phyloP scores from a whole-genome alignment of 345 rosid genomes.

The Lepidium didymum region DNA sequence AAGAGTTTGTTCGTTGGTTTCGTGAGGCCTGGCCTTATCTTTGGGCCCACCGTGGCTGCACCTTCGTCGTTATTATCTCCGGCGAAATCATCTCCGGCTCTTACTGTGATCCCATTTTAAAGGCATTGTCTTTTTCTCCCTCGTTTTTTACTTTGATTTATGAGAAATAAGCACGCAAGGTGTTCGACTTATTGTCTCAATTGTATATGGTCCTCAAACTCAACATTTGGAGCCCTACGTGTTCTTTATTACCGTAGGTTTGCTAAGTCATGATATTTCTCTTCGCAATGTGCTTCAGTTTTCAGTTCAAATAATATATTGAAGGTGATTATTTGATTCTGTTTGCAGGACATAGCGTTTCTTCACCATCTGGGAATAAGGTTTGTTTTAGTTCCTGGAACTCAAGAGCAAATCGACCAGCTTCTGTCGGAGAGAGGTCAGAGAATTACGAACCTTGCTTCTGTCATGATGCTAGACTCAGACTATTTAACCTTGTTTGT shows the following conservation, averaged over 20 bases:
- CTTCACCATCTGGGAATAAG: slow-evolving; percentile 88
- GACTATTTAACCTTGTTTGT: neutral
- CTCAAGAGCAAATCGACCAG: slow-evolving; percentile 72
- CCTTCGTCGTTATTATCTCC: slow-evolving; percentile 78
- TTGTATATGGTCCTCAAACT: neutral
- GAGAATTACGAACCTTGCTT: neutral
- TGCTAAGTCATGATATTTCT: neutral
- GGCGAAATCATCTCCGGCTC: slow-evolving; percentile 62
- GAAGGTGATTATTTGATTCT: neutral
- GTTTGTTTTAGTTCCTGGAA: slow-evolving; percentile 88
- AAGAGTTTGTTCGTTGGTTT: slow-evolving; percentile 87
- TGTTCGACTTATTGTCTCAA: slow-evolving; percentile 8
- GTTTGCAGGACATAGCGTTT: slow-evolving; percentile 87
- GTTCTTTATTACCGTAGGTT: neutral
- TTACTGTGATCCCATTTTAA: slow-evolving; percentile 58
- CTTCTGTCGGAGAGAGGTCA: slow-evolving; percentile 80
- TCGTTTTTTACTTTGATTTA: neutral
- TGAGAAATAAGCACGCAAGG: neutral
- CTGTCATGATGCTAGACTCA: neutral
- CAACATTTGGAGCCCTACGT: neutral
- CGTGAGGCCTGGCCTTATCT: slow-evolving; percentile 98
- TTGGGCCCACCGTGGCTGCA: slow-evolving; percentile 78
- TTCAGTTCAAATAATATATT: neutral
- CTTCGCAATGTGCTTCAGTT: neutral
- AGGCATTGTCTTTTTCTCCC: slow-evolving; percentile 36